Base-by-base conservation (phyloP, 441 rosid species). In the Cnidoscolus chayamansa region DNA sequence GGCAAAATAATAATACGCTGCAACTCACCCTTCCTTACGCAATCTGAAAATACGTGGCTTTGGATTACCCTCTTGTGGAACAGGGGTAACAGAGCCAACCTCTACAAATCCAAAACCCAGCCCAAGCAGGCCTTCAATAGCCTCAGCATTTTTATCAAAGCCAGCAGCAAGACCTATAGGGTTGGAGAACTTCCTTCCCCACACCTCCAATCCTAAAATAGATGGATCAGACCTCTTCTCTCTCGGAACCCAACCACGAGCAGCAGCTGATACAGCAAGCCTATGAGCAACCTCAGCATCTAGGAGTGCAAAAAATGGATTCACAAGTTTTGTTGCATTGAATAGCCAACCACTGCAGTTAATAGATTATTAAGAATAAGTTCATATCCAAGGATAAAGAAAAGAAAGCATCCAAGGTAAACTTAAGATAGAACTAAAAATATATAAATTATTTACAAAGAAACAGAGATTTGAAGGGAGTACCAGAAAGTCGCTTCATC, bases 401-500 rank as follows among this genome's bases (percentile, higher is more conserved):
- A 0, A 0, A 48, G 16, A 65, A 58, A 10, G 55, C 30, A 48
- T 25, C 60, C 13, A 49, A 3, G 17, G 17, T 43, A 12, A 74
- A 58, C 45, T 67, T 54, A 47, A 74, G 76, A 45, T 35, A 47
- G 64, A 30, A 8, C 17, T 56, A 0, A 37, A 1, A 48, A 65
- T 11, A 47, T 2, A 17, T 1, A 61, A 72, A 45, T 45, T 48
- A 3, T 9, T 43, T 31, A 35, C 10, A 15, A 55, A 15, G 56
- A 30, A 59, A 55, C 50, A 51, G 13, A 47, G 63, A 53, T 19
- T 20, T 10, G 49, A 72, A 20, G 48, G 32, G 74, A 68, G 73
- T 90, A 92, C 97, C 98, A 94, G 86, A 94, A 88, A 70, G 98
- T 92, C 58, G 97, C 97, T 85, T 92, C 98, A 82, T 94, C 98